These are phyloP conservation scores for Isoetes taiwanensis DNA, from an alignment of 75 land plant species.

Conservation along the genomic window DNA sequence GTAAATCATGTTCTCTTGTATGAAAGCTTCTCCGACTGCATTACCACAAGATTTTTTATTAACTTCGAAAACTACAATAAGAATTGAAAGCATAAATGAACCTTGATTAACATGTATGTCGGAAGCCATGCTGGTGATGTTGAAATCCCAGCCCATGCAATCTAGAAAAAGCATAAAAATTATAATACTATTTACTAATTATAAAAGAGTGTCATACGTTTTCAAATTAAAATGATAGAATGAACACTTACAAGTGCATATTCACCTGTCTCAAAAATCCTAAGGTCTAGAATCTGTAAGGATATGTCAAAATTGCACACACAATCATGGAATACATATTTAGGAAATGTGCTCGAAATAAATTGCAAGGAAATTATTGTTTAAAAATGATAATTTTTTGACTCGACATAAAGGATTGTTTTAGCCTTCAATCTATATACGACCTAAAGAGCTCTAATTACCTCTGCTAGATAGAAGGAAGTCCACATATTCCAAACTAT, in stretches of 20 bases:
- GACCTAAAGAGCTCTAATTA: too few relatives aligned
- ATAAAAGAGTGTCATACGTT: background rate
- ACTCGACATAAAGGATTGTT: too few relatives aligned
- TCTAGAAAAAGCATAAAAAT: slow-evolving; percentile 20
- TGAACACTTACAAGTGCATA: slow-evolving; percentile 62
- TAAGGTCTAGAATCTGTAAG: slow-evolving; percentile 49
- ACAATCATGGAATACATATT: background rate
- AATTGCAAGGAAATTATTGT: too few relatives aligned
- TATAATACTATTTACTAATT: background rate
- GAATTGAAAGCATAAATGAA: too few relatives aligned
- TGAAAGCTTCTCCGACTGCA: too few relatives aligned
- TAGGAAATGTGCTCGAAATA: background rate
- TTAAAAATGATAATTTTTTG: too few relatives aligned
- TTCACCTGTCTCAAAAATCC: slow-evolving; percentile 80
- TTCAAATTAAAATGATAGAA: background rate
- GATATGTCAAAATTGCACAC: background rate
- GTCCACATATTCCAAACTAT: too few relatives aligned
- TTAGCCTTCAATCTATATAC: too few relatives aligned
- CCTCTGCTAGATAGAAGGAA: too few relatives aligned
- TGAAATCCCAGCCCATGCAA: slow-evolving; percentile 86
- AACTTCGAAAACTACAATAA: too few relatives aligned
- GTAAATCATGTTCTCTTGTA: too few relatives aligned
- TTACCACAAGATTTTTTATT: too few relatives aligned
- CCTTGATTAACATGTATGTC: slow-evolving; percentile 88
- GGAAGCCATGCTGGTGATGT: slow-evolving; percentile 95